Evolutionary conservation across 345 rosid species (phyloP).

Genomic region (Eutrema yunnanense): DNA sequence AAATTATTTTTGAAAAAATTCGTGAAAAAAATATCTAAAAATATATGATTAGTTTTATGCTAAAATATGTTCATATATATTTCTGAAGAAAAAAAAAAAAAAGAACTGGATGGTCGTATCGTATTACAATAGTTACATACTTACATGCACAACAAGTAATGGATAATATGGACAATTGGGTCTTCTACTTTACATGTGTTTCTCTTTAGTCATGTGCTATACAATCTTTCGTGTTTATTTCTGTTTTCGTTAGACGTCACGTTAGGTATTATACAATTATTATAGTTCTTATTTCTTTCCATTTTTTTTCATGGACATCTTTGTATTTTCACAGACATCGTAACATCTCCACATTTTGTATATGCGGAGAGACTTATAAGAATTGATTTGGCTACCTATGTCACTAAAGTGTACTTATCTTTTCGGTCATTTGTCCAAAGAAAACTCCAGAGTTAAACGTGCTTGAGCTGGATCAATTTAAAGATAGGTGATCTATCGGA

Average conservation of each 20-base stretch:
- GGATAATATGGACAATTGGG: no score
- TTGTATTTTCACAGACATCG: not conserved
- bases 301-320: not conserved
- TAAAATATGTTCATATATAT: no score
- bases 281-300: not conserved
- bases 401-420: no score
- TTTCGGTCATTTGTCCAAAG: no score
- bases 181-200: not conserved
- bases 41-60: no score
- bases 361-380: no score
- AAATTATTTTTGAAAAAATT: not conserved
- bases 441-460: no score
- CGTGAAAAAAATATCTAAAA: not conserved
- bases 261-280: not conserved
- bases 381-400: no score
- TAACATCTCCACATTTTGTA: no score
- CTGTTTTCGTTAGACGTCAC: slow-evolving; percentile 14
- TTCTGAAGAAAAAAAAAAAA: no score
- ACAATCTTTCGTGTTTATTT: not conserved
- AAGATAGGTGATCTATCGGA: no score
- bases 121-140: not conserved
- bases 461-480: no score
- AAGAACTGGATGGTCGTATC: not conserved
- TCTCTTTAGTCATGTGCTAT: not conserved
- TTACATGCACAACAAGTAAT: not conserved